phyloP scores from a whole-genome alignment of 1,284 basidiomycete species.

The Schizophyllum commune region DNA sequence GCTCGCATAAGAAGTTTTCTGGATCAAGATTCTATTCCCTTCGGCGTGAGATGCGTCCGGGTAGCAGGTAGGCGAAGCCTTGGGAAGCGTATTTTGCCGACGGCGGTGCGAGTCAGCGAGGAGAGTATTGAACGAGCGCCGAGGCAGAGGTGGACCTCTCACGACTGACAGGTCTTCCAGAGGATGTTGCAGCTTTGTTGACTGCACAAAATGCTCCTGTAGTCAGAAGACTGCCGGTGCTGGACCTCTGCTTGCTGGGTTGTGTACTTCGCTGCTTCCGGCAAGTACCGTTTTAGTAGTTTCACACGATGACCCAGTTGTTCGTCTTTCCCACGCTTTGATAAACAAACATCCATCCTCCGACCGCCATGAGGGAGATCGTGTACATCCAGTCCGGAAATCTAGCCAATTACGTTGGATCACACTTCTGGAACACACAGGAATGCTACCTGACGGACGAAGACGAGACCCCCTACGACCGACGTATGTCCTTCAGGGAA shows the following conservation, averaged over 20 bases:
- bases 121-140: not conserved
- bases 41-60: not conserved
- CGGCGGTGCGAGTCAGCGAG: not conserved
- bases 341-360: not conserved
- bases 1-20: not conserved
- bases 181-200: too few relatives aligned
- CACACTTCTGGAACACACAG: slow-evolving; percentile 78
- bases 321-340: too few relatives aligned
- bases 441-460: slow-evolving; percentile 57
- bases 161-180: too few relatives aligned
- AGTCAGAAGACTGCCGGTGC: too few relatives aligned
- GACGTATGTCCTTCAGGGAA: slow-evolving; percentile 35
- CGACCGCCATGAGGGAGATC: slow-evolving; percentile 60
- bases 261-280: too few relatives aligned
- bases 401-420: slow-evolving; percentile 58
- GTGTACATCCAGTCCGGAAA: slow-evolving; percentile 68
- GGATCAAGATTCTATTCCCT: not conserved
- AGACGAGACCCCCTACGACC: slow-evolving; percentile 18
- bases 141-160: not conserved
- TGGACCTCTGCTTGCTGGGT: too few relatives aligned
- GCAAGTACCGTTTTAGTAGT: too few relatives aligned
- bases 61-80: not conserved
- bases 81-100: not conserved
- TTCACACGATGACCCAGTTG: too few relatives aligned
- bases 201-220: too few relatives aligned